phyloP scores from a whole-genome alignment of 331 rosid genomes.

The Rosa hybrid region DNA sequence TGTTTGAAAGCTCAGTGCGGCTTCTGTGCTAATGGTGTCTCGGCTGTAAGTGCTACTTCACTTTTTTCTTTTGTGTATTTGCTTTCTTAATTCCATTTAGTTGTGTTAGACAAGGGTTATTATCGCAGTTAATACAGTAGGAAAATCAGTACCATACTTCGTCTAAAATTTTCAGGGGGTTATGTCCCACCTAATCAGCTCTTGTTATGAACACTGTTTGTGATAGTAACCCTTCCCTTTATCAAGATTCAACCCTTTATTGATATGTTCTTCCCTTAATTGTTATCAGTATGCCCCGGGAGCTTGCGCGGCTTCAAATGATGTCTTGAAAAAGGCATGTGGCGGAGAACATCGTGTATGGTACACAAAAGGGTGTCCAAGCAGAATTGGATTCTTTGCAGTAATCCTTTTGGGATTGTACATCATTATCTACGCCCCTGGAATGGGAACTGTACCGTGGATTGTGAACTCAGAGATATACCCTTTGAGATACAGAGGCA shows the following conservation, averaged over 20 bases:
- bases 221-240: background rate
- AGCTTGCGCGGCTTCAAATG: conserved; percentile 58
- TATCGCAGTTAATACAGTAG: too few species aligned
- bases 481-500: conserved; percentile 68
- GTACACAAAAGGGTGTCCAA: conserved; percentile 79
- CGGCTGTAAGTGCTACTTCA: conserved; percentile 39
- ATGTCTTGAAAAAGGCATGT: conserved; percentile 35
- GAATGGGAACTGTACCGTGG: conserved; percentile 89
- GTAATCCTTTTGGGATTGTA: conserved; percentile 58
- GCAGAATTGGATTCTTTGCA: conserved; percentile 66
- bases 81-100: background rate
- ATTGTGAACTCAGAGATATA: conserved; percentile 83
- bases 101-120: background rate
- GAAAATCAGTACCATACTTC: too few species aligned
- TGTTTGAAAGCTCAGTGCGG: conserved; percentile 55
- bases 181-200: too few species aligned
- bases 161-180: background rate
- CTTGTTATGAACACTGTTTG: background rate
- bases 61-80: background rate
- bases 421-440: conserved; percentile 68
- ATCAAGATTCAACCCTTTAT: background rate
- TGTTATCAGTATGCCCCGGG: conserved; percentile 55
- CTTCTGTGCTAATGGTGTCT: conserved; percentile 48
- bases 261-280: background rate
- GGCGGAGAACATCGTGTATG: conserved; percentile 45